A percentile compares a stretch with the other conserved stretches of the same genome.
These are phyloP conservation scores for Scleromitrula shiraiana DNA, from an alignment of 2,329 filamentous ascomycete genomes.

Conservation along the genomic window DNA sequence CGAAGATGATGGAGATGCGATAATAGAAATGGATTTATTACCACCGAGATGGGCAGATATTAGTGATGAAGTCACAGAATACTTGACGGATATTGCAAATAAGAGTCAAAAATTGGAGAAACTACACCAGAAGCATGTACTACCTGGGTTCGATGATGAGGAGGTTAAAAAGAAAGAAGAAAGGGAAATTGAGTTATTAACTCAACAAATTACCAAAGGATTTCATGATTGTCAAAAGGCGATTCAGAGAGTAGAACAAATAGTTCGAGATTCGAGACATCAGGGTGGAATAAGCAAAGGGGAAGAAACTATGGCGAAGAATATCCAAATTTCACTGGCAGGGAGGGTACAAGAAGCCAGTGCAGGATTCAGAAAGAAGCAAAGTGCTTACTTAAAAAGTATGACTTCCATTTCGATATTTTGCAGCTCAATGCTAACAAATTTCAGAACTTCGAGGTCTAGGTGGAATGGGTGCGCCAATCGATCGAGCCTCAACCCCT, in stretches of 20 bases:
- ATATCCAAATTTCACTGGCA: constrained; percentile 88
- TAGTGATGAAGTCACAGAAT: constrained; percentile 84
- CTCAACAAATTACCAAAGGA: constrained; percentile 77
- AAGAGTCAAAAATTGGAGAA: constrained; percentile 83
- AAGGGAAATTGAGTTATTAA: constrained; percentile 80
- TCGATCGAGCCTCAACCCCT: constrained; percentile 47
- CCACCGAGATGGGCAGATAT: constrained; percentile 94
- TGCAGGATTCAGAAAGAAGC: constrained; percentile 90
- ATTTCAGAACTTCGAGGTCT: constrained; percentile 63
- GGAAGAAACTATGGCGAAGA: constrained; percentile 92
- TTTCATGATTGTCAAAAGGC: constrained; percentile 88
- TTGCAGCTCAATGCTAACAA: constrained; percentile 21
- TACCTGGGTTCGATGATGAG: constrained; percentile 95
- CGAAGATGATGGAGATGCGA: constrained; percentile 79
- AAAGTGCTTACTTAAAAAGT: constrained; percentile 95
- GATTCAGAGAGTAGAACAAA: constrained; percentile 78
- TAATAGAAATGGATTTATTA: constrained; percentile 97
- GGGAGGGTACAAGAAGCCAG: constrained; percentile 85
- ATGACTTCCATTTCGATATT: constrained; percentile 23
- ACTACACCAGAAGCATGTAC: constrained; percentile 91
- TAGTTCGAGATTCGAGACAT: constrained; percentile 74
- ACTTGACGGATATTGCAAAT: constrained; percentile 69
- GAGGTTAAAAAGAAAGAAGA: constrained; percentile 82
- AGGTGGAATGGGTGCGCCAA: constrained; percentile 50
- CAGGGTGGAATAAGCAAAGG: constrained; percentile 66